Evolutionary conservation across 352 stramenopile genomes (phyloP).

Genomic region (Pythium aristosporum): DNA sequence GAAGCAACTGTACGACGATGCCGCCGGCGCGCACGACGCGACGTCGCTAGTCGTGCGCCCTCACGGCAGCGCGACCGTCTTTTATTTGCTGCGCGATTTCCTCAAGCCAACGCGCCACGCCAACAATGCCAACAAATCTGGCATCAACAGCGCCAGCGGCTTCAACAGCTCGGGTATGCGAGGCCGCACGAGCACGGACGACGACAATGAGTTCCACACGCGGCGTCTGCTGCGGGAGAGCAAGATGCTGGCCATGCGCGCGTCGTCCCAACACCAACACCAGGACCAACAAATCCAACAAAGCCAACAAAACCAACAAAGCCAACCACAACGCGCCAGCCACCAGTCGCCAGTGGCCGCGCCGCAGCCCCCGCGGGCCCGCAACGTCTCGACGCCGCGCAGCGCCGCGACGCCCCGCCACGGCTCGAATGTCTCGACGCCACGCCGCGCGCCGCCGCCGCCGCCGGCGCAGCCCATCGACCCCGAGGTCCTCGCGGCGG

Average conservation of each 20-base stretch:
- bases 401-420: slow-evolving; percentile 12
- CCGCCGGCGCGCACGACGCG: slow-evolving; percentile 19
- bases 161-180: background rate
- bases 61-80: slow-evolving; percentile 60
- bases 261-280: slow-evolving; percentile 19
- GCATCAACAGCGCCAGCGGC: slow-evolving; percentile 13
- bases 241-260: slow-evolving; percentile 65
- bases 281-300: background rate
- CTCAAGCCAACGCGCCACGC: slow-evolving; percentile 43
- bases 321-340: slow-evolving; percentile 1
- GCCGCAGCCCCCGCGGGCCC: slow-evolving; percentile 11
- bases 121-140: slow-evolving; percentile 17
- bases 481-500: slow-evolving; percentile 11
- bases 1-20: slow-evolving; percentile 49
- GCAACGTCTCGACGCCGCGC: background rate
- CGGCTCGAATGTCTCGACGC: too few species aligned
- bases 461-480: slow-evolving; percentile 15
- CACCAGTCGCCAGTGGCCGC: background rate
- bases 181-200: slow-evolving; percentile 10
- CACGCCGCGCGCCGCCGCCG: slow-evolving; percentile 4
- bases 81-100: slow-evolving; percentile 71
- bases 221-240: slow-evolving; percentile 58
- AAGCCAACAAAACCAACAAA: too few species aligned
- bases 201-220: slow-evolving; percentile 31
- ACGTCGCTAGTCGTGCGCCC: slow-evolving; percentile 38